Conservation (phyloP, 768 basidiomycete genomes). For the Kwoniella botswanensis region DNA sequence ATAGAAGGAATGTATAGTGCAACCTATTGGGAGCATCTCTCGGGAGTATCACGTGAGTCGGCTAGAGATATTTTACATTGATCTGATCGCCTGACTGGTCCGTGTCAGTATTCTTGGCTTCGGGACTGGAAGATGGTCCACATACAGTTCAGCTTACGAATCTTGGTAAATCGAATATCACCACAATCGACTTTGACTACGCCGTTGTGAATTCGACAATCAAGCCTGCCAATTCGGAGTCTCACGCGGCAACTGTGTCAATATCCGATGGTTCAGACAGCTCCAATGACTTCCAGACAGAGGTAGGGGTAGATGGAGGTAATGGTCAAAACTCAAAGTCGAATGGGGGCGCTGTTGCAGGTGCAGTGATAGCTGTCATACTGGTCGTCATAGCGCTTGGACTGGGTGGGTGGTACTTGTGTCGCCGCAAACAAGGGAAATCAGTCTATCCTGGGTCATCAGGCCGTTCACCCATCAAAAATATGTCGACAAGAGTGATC, state of each 20-base stretch:
- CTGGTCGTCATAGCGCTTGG: neutral
- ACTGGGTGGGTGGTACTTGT: neutral
- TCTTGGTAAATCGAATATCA: neutral
- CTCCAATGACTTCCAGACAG: neutral
- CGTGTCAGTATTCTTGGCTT: conserved; percentile 29
- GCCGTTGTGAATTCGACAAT: conserved; percentile 38
- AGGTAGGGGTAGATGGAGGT: no score
- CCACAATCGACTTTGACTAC: conserved; percentile 34
- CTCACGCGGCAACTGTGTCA: neutral
- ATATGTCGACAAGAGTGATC: neutral
- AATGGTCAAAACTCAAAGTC: neutral
- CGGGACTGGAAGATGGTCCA: conserved; percentile 27
- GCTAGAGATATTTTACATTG: neutral
- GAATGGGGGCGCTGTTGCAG: neutral
- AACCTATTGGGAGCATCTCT: neutral
- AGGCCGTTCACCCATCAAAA: neutral
- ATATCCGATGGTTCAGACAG: neutral
- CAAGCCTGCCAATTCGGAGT: neutral
- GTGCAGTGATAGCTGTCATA: neutral
- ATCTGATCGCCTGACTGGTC: neutral
- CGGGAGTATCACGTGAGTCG: conserved; percentile 6
- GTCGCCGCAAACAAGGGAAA: neutral
- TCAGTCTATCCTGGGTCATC: neutral
- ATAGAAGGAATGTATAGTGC: conserved; percentile 7
- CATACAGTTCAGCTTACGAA: conserved; percentile 31